Evolutionary conservation across 2,329 filamentous ascomycete species (phyloP), one percentile per base, ranked within the genome.

Genomic region (Acephala macrosclerotiorum): DNA sequence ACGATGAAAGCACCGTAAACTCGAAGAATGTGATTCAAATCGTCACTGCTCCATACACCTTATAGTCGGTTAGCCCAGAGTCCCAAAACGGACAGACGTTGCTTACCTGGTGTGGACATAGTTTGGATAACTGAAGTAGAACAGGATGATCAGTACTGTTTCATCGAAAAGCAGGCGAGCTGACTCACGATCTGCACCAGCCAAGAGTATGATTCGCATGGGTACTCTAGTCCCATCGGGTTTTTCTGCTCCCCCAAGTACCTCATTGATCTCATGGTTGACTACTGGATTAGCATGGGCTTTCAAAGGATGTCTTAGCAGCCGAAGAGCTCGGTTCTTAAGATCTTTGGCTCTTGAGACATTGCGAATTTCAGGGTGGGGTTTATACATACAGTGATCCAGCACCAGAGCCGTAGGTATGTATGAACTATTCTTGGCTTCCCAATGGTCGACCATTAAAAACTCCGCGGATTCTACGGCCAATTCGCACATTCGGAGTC

Each of bases 401-500:
- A 97, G 83, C 47, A 97, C 94, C 72, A 91, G 87, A 45, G 94
- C 95, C 0, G 95, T 98, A 18, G 94, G 93, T 68, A 93, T 90
- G 77, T 97, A 98, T 71, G 91, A 85, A 74, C 90, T 87, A 80
- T 96, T 89, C 73, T 91, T 83, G n/a, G 93, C 91, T 82, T 97
- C 94, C 90, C 92, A 96, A 0, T 91, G 89, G 76, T 97, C 93
- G 55, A 96, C 92, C 88, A 93, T 66, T 66, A 96, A 83, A 89
- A 91, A 94, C 72, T 88, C 88, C 59, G 90, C 89, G 60, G 91
- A 89, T 71, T 91, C 85, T 22, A 93, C 89, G 8, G 93, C 94
- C 42, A 96, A 83, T 73, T 91, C 87, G 79, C 93, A 97, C 94
- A 97, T 97, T 69, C 90, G 4, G 25, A 53, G 49, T 3, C 87